Conservation (phyloP, 257 asterid species). For the Solanum lycopersicoides region DNA sequence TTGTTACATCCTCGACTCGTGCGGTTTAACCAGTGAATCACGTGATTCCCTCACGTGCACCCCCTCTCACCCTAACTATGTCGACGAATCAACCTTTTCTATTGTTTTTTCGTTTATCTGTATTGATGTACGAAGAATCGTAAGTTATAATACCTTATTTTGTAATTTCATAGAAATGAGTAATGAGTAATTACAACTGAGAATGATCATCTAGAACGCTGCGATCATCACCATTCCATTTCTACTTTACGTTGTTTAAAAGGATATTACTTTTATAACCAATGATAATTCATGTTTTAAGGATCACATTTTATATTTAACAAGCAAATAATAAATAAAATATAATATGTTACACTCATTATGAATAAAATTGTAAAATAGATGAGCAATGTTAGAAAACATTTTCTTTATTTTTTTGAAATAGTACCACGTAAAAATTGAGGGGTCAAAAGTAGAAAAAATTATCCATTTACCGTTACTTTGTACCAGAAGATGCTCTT, state of each 20-base stretch:
- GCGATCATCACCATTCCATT: too few relatives aligned
- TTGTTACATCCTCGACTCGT: conserved; percentile 6
- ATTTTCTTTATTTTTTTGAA: too few relatives aligned
- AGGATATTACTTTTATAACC: background rate
- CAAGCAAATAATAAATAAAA: background rate
- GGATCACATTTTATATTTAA: background rate
- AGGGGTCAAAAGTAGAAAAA: background rate
- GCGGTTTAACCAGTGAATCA: conserved; percentile 10
- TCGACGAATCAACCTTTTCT: background rate
- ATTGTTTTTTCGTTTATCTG: background rate
- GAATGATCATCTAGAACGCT: too few relatives aligned
- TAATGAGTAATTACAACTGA: too few relatives aligned
- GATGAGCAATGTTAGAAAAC: background rate
- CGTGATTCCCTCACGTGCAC: conserved; percentile 15
- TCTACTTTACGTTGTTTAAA: too few relatives aligned
- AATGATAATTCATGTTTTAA: background rate
- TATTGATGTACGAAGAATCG: background rate
- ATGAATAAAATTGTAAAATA: background rate
- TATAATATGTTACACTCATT: background rate
- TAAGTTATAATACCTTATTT: too few relatives aligned
- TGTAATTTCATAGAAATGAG: too few relatives aligned
- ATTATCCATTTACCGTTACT: background rate
- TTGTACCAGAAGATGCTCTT: background rate
- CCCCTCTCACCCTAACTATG: background rate
- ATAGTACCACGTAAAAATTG: background rate